Evolutionary conservation across 1,139 yeast genomes (phyloP).

Genomic region (Nematodospora anomalae): DNA sequence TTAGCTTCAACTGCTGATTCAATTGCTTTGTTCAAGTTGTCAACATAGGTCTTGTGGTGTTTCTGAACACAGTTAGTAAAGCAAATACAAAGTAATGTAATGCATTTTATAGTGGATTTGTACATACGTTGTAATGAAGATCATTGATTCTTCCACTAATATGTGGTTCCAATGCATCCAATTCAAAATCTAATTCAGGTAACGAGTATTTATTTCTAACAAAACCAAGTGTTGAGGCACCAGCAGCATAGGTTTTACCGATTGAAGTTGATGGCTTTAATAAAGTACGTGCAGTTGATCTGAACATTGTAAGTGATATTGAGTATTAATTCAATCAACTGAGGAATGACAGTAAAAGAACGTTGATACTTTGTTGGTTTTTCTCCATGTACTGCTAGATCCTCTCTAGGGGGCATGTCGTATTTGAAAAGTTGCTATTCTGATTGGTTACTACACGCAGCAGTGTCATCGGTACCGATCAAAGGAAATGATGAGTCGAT

Average conservation of each 20-base stretch:
- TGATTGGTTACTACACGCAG: background rate
- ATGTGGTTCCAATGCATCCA: conserved; percentile 85
- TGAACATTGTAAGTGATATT: conserved; percentile 13
- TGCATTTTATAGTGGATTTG: background rate
- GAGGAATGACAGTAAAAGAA: no score
- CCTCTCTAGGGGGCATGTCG: no score
- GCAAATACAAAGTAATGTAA: no score
- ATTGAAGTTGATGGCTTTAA: conserved; percentile 15
- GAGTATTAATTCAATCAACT: no score
- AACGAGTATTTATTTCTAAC: conserved; percentile 68
- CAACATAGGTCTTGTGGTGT: conserved; percentile 95
- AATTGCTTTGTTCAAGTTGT: conserved; percentile 78
- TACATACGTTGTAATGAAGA: conserved; percentile 46
- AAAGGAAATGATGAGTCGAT: no score
- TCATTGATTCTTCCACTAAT: conserved; percentile 90
- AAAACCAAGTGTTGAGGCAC: conserved; percentile 26
- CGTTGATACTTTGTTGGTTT: no score
- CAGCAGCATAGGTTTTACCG: conserved; percentile 14
- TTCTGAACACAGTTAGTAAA: conserved; percentile 34
- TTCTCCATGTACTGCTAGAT: no score
- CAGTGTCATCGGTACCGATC: background rate
- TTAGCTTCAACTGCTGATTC: conserved; percentile 78
- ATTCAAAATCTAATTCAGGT: conserved; percentile 87
- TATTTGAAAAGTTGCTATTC: background rate
- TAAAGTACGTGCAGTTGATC: conserved; percentile 18